phyloP scores from a whole-genome alignment of 345 rosid genomes.

The Reutealis trisperma region DNA sequence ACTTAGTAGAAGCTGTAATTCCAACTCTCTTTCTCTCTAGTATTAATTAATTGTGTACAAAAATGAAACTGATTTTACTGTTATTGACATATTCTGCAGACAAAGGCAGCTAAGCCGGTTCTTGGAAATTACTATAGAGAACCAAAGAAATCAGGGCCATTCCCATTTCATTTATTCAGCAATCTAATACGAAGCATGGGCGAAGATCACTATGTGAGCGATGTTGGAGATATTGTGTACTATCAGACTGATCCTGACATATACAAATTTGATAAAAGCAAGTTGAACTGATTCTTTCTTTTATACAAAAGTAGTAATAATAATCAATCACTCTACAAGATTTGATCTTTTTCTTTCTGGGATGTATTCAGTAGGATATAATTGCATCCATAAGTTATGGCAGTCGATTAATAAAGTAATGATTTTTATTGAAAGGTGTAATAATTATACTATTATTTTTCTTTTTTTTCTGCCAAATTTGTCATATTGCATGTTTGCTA shows the following conservation, averaged over 20 bases:
- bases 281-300: not conserved
- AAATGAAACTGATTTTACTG: not conserved
- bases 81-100: not conserved
- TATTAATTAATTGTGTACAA: not conserved
- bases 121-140: slow-evolving; percentile 86
- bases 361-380: not conserved
- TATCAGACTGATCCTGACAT: slow-evolving; percentile 57
- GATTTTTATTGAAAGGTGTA: not conserved
- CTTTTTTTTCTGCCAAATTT: not conserved
- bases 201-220: slow-evolving; percentile 71
- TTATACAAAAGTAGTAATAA: no score
- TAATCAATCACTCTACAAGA: no score
- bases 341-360: no score
- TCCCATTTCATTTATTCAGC: slow-evolving; percentile 65
- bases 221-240: slow-evolving; percentile 71
- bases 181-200: slow-evolving; percentile 54
- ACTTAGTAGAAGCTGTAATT: slow-evolving; percentile 76
- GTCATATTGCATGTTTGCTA: not conserved
- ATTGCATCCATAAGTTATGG: not conserved
- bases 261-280: not conserved
- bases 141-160: slow-evolving; percentile 65
- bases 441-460: no score
- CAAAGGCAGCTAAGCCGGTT: slow-evolving; percentile 62
- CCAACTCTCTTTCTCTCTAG: not conserved
- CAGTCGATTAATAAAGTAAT: not conserved